Evolutionary conservation across 2,329 filamentous ascomycete genomes (phyloP), one percentile per base, ranked within the genome.

Genomic region (Stagonosporopsis tanaceti): DNA sequence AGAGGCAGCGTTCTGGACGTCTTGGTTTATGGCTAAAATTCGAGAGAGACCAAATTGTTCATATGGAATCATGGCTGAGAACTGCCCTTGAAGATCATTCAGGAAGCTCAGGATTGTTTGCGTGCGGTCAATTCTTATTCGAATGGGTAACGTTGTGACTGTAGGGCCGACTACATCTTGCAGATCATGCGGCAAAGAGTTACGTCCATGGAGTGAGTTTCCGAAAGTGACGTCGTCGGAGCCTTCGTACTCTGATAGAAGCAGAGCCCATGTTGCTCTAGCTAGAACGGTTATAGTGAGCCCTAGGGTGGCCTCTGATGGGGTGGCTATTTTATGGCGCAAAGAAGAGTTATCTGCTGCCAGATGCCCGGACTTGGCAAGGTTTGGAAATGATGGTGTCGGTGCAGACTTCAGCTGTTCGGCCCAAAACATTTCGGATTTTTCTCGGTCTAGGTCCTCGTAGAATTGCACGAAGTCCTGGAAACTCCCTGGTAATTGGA

Each of bases 181-280:
- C 24, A 50, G 15, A 22, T 41, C 12, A 41, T 30, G 25, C 35
- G 37, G 37, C 37, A 41, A 17, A 41, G 37, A 40, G 24, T 50
- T 50, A 15, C 47, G 47, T 7, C 47, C 47, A 32, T 40, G 35
- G 20, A 50, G 37, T 40, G 47, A 32, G 22, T 32, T 41, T 32
- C 47, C 47, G 25, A 50, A 50, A 30, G 37, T 41, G 14, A 50
- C 27, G 12, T 50, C 47, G 27, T 50, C 47, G 22, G 37, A 40
- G 27, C 47, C 24, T 34, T 40, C 37, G 27, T 50, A 50, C 25
- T 41, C 47, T 30, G 39, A 35, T 11, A 45, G 39, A 27, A 52
- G 39, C 15, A 52, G 20, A 35, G 48, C 48, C 48, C 48, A 52
- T 4, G 48, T 28, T 28, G 48, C 39, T 28, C 48, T 28, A 28